These are phyloP conservation scores for Clathrospora elynae DNA, from an alignment of 2,329 filamentous ascomycete species.

Conservation along the genomic window DNA sequence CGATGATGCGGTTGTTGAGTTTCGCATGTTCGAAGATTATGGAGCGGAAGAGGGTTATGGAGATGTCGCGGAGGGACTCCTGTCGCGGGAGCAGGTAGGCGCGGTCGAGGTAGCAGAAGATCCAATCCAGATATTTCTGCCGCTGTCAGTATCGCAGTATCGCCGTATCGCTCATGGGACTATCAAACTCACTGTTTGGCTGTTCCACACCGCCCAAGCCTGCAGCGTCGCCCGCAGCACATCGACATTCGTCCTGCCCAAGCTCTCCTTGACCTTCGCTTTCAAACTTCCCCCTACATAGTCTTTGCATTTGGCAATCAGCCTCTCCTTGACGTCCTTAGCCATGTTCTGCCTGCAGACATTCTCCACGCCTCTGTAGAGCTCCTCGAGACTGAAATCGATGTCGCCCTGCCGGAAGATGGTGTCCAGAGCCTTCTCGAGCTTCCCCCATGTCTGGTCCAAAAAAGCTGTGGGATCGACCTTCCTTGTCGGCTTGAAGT, in stretches of 20 bases:
- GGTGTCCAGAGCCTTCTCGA: slow-evolving; percentile 72
- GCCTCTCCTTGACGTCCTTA: slow-evolving; percentile 66
- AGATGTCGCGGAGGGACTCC: slow-evolving; percentile 80
- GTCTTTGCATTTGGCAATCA: slow-evolving; percentile 68
- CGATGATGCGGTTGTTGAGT: slow-evolving; percentile 61
- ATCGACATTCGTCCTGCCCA: slow-evolving; percentile 64
- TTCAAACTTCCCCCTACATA: slow-evolving; percentile 66
- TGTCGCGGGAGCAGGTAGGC: slow-evolving; percentile 80
- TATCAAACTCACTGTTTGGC: slow-evolving; percentile 66
- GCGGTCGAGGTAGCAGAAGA: slow-evolving; percentile 93
- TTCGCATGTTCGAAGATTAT: slow-evolving; percentile 60
- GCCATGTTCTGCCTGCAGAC: slow-evolving; percentile 80
- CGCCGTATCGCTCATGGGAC: background rate
- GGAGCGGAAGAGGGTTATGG: slow-evolving; percentile 74
- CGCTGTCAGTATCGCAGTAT: slow-evolving; percentile 12
- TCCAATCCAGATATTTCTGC: slow-evolving; percentile 77
- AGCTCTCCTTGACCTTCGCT: slow-evolving; percentile 61
- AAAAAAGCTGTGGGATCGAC: slow-evolving; percentile 78
- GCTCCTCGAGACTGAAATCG: slow-evolving; percentile 74
- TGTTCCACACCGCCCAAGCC: slow-evolving; percentile 79
- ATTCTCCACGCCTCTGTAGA: slow-evolving; percentile 91
- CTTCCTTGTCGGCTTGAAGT: slow-evolving; percentile 70
- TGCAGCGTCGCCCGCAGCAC: slow-evolving; percentile 64
- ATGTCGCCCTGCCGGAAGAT: slow-evolving; percentile 71
- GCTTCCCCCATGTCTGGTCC: slow-evolving; percentile 71